Base-by-base conservation (phyloP, 2,329 filamentous ascomycete genomes). In the Chalaropsis thielavioides region DNA sequence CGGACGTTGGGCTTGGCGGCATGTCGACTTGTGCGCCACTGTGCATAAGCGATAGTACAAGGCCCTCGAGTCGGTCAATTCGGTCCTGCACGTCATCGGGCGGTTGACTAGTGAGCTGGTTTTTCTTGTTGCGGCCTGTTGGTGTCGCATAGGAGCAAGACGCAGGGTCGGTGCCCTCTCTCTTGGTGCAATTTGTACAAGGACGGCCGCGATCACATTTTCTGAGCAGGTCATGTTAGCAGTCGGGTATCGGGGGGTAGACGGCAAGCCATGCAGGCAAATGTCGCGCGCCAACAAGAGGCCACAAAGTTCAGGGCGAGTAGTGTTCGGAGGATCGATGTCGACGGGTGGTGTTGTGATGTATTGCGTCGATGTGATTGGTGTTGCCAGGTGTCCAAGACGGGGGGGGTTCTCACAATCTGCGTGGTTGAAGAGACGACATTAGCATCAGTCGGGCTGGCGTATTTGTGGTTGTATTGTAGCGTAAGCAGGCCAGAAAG, bases 61-160 rank as follows among this genome's bases (percentile, higher is more conserved):
- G 78, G 70, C 89, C 88, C 80, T 97, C 92, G 69, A 97, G 81
- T 71, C 92, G 85, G 78, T 97, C 92, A 77, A 97, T 97, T 74
- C 94, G 88, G 73, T 95, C 95, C 78, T 97, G 92, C 92, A 97
- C 96, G 75, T 96, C 92, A 80, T 96, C 92, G 61, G 92, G 90
- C 70, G 75, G 80, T 76, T 70, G 80, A 75, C 67, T 74, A 81
- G 80, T 76, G 83, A 76, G 76, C 74, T 86, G 83, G 72, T 78
- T 85, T 80, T 90, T 95, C 76, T 90, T 94, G 70, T 62, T 63
- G n/a, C 90, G 83, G 63, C 78, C 78, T 40, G 79, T 75, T 44
- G 84, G 86, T 62, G 85, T 81, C 59, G 90, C 91, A 78, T 96
- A 97, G 69, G 87, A 88, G 77, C 92, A 97, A 66, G 89, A 88